Evolutionary conservation across 139 green algal species (phyloP).

Genomic region (Closterium sp.): DNA sequence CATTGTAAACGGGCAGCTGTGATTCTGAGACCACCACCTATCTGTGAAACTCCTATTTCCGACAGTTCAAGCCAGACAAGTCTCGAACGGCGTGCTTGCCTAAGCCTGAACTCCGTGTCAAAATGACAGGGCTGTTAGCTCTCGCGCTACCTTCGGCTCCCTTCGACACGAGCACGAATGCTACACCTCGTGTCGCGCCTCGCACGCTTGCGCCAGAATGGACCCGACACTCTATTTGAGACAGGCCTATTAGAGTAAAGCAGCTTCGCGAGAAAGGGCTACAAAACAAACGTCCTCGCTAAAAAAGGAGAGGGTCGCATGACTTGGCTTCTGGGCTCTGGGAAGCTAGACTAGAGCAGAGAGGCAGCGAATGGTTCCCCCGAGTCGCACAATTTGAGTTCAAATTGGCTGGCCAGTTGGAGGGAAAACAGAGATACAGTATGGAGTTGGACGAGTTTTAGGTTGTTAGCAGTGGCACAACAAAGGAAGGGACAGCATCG

Average conservation of each 20-base stretch:
- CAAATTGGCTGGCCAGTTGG: neutral
- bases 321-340: neutral
- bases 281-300: neutral
- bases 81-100: neutral
- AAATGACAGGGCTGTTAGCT: neutral
- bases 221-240: no score
- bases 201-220: no score
- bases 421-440: no score
- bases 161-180: neutral
- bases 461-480: no score
- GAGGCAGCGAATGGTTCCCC: neutral
- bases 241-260: no score
- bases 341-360: neutral
- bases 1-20: neutral
- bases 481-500: no score
- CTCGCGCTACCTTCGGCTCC: neutral
- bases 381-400: neutral
- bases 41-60: neutral
- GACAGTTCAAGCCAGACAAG: neutral
- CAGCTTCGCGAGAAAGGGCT: neutral
- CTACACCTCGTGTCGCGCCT: neutral
- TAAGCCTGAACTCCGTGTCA: neutral
- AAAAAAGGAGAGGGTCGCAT: neutral
- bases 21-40: neutral
- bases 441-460: no score